Base-by-base conservation (phyloP, 169 alveolate species). In the Eimeria acervulina region DNA sequence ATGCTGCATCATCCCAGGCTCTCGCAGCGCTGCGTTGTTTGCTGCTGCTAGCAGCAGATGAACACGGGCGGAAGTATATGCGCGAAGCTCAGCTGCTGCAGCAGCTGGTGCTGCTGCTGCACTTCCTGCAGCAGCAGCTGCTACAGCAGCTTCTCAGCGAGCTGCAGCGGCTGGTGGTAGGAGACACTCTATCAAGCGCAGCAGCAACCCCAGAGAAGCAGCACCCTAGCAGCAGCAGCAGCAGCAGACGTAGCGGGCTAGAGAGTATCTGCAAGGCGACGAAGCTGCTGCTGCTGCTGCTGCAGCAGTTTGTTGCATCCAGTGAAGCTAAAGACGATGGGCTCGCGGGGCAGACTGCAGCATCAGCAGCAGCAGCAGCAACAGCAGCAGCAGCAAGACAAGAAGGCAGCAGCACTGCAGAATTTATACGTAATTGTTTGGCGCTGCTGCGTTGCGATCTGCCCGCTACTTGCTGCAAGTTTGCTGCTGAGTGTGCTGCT, bases 211-310 rank as follows among this genome's bases (percentile, higher is more conserved):
- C 63, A 36, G 68, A 80, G 90, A 52, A 44, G 63, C 90, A 80
- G 44, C 55, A 5, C n/a, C 55, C 5, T 3, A n/a, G 90, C 90
- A 47, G 90, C 90, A 47, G 90, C 90, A 80, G 90, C 90, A 80
- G 90, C 68, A 47, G 90, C 90, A 80, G 68, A n/a, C 90, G 90
- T n/a, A 40, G 70, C 68, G 90, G 70, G 70, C 7, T 80, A 15
- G 90, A 44, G 2, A 47, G 42, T 47, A 44, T 80, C 12, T 80
- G 70, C 70, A 80, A 47, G 68, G 90, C 90, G 15, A 33, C 90
- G 28, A 80, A 80, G 68, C 90, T 80, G 90, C 90, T 80, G 63
- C 90, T 80, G 90, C 90, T 21, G 90, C 90, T 80, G 90, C 90
- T 80, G 90, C 90, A 44, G 90, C 90, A 80, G 28, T 80, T 80